Evolutionary conservation across 257 asterid species (phyloP).

Genomic region (Solanum chiquidenum): DNA sequence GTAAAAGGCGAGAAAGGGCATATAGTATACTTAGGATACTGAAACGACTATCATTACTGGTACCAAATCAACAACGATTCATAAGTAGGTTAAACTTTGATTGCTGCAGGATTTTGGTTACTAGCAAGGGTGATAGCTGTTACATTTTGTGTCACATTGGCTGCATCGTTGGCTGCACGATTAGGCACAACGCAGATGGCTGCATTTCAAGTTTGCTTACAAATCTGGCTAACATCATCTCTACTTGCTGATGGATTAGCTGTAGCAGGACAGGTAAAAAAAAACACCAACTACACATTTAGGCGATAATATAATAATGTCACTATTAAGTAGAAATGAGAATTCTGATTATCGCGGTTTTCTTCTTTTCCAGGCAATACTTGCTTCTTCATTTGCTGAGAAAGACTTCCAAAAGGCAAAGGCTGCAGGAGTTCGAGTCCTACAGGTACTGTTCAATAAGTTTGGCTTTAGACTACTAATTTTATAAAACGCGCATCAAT

Average conservation of each 20-base stretch:
- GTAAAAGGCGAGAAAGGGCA: neutral
- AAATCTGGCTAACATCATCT: slow-evolving; percentile 89
- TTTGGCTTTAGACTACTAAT: neutral
- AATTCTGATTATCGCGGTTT: neutral
- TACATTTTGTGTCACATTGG: slow-evolving; percentile 85
- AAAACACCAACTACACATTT: neutral
- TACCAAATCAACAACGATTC: no score
- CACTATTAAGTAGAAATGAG: no score
- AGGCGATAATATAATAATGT: neutral
- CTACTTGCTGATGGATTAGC: slow-evolving; percentile 97
- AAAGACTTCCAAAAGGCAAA: slow-evolving; percentile 77
- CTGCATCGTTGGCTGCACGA: no score
- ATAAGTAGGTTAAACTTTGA: neutral
- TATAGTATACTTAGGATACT: no score
- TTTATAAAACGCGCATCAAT: neutral
- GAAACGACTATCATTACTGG: no score
- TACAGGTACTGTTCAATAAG: slow-evolving; percentile 40
- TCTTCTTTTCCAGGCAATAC: slow-evolving; percentile 52
- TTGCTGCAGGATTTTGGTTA: slow-evolving; percentile 44
- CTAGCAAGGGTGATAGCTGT: slow-evolving; percentile 80
- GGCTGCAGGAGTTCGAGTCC: slow-evolving; percentile 66
- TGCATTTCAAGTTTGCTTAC: slow-evolving; percentile 88
- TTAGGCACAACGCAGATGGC: slow-evolving; percentile 16
- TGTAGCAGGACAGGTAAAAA: slow-evolving; percentile 89
- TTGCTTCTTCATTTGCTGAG: slow-evolving; percentile 95